A percentile compares a stretch with the other conserved stretches of the same genome.
Evolutionary conservation across 2,329 filamentous ascomycete species (phyloP).

Genomic region (Parascedosporium putredinis): DNA sequence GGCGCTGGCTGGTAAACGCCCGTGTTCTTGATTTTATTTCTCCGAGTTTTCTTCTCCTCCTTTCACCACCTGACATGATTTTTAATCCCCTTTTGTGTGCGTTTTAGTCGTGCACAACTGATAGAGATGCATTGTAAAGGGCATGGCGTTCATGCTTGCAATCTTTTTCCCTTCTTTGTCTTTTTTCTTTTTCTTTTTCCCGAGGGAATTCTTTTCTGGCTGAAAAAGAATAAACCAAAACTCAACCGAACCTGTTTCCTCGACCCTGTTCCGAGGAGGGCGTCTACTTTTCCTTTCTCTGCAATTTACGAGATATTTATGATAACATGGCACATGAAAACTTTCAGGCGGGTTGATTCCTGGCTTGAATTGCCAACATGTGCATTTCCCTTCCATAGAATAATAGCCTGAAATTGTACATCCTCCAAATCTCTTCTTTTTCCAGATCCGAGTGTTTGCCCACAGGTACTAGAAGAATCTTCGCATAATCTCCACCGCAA

Average conservation of each 20-base stretch:
- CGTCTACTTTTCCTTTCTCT: too few relatives aligned
- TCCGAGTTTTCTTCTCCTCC: not conserved
- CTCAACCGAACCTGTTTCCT: too few relatives aligned
- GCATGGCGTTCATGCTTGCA: not conserved
- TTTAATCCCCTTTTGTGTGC: not conserved
- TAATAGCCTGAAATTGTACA: not conserved
- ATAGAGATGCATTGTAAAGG: not conserved
- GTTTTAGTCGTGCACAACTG: not conserved
- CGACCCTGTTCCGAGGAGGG: too few relatives aligned
- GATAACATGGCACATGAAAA: not conserved
- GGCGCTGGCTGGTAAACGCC: slow-evolving; percentile 27
- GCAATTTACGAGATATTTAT: not conserved
- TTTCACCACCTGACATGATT: not conserved
- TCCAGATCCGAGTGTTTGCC: too few relatives aligned
- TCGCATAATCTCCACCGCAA: too few relatives aligned
- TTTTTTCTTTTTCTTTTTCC: not conserved
- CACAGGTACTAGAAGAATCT: too few relatives aligned
- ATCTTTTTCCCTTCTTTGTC: not conserved
- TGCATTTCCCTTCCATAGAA: not conserved
- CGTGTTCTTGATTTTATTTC: slow-evolving; percentile 7
- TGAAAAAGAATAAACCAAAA: too few relatives aligned
- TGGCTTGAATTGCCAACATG: not conserved
- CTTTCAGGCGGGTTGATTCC: not conserved
- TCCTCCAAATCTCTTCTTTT: not conserved
- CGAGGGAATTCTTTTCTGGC: too few relatives aligned